phyloP scores from a whole-genome alignment of 306 rosid species.

The Fragaria nilgerrensis region DNA sequence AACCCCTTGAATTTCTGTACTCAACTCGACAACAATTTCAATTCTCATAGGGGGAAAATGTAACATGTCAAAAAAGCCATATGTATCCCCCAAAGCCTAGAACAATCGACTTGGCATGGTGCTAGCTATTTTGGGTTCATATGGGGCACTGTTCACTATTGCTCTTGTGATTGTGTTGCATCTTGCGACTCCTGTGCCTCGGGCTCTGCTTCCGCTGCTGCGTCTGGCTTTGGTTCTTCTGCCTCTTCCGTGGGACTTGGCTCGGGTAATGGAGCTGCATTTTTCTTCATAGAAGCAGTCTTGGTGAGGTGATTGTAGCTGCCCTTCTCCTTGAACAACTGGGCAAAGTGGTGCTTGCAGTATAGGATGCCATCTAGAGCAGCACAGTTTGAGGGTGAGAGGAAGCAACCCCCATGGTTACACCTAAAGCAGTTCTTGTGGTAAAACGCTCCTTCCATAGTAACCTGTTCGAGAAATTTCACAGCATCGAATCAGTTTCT shows the following conservation, averaged over 20 bases:
- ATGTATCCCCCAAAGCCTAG: neutral
- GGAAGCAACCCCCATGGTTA: conserved; percentile 61
- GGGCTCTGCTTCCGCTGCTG: neutral
- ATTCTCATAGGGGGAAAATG: neutral
- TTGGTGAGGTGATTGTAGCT: conserved; percentile 55
- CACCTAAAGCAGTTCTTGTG: conserved; percentile 81
- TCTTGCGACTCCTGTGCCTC: conserved; percentile 15
- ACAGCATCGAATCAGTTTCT: neutral
- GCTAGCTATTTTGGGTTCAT: neutral
- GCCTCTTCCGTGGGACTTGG: conserved; percentile 5
- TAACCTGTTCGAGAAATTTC: conserved; percentile 35
- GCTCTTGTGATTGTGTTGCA: conserved; percentile 17
- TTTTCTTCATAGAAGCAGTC: conserved; percentile 58
- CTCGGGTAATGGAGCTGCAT: conserved; percentile 1
- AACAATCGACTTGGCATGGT: neutral
- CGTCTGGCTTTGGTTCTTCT: conserved; percentile 21
- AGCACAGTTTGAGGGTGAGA: conserved; percentile 62
- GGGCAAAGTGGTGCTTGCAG: conserved; percentile 81
- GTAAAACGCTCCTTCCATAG: conserved; percentile 63
- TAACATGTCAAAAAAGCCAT: neutral
- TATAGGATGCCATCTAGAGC: conserved; percentile 70
- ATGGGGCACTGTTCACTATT: neutral
- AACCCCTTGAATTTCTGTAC: neutral
- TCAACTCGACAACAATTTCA: neutral
- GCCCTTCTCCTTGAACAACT: conserved; percentile 78